Evolutionary conservation across 768 basidiomycete genomes (phyloP).

Genomic region (Lactarius indigo): DNA sequence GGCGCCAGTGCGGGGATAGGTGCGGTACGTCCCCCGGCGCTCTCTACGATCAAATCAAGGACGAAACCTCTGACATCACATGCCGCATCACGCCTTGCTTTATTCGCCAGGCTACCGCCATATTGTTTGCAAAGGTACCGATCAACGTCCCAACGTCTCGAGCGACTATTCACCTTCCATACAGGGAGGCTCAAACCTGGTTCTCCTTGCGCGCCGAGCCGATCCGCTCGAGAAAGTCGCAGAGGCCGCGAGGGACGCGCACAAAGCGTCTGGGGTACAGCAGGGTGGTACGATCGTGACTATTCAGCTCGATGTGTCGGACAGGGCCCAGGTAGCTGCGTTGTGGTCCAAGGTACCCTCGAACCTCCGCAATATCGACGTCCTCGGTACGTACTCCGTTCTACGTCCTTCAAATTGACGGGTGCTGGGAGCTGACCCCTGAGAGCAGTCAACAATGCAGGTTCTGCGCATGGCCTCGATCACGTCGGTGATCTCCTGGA

Average conservation of each 20-base stretch:
- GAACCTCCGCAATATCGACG: conserved; percentile 70
- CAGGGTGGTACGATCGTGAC: conserved; percentile 76
- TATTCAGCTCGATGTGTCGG: conserved; percentile 75
- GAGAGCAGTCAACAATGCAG: conserved; percentile 68
- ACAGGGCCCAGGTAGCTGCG: conserved; percentile 64
- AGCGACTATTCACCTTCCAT: background rate
- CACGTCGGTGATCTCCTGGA: conserved; percentile 79
- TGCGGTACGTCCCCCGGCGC: conserved; percentile 49
- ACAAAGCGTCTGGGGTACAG: conserved; percentile 65
- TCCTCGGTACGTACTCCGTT: conserved; percentile 58
- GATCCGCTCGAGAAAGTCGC: conserved; percentile 72
- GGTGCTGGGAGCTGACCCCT: background rate
- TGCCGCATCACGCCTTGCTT: background rate
- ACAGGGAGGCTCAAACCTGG: conserved; percentile 83
- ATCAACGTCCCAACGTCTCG: background rate
- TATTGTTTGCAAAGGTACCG: conserved; percentile 83
- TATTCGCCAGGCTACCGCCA: conserved; percentile 65
- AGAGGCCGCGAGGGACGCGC: conserved; percentile 62
- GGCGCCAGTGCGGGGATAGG: conserved; percentile 91
- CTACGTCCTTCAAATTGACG: background rate
- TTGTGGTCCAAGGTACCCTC: conserved; percentile 70
- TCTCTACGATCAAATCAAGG: background rate
- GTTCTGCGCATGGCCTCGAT: conserved; percentile 86
- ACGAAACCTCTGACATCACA: background rate
- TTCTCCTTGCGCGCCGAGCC: conserved; percentile 74